phyloP scores from a whole-genome alignment of 495 filamentous ascomycete genomes.

The Corynascus novoguineensis region DNA sequence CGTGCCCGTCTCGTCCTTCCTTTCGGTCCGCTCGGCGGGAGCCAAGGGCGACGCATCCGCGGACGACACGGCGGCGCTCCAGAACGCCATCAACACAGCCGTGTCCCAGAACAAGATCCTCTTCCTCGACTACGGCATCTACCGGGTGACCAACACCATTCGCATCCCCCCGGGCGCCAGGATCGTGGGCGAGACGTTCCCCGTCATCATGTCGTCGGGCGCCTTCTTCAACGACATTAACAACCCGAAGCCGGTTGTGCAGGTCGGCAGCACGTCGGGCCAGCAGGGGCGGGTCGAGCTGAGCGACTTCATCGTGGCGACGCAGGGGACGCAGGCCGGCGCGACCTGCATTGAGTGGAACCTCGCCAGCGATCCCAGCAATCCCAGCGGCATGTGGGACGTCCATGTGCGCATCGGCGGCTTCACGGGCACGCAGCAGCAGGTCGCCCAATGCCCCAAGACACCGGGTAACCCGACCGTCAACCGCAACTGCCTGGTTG shows the following conservation, averaged over 20 bases:
- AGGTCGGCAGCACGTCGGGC: constrained; percentile 68
- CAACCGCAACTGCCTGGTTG: constrained; percentile 56
- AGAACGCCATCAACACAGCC: constrained; percentile 50
- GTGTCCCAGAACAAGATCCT: constrained; percentile 58
- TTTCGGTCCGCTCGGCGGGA: constrained; percentile 59
- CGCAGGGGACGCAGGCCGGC: constrained; percentile 61
- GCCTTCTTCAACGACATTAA: constrained; percentile 60
- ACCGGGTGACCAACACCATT: constrained; percentile 62
- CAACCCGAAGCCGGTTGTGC: constrained; percentile 64
- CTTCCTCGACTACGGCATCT: constrained; percentile 54
- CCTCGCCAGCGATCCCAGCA: constrained; percentile 48
- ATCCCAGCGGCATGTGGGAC: constrained; percentile 81
- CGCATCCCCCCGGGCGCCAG: constrained; percentile 53
- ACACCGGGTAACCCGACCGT: constrained; percentile 50
- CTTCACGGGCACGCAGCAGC: constrained; percentile 69
- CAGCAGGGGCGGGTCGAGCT: constrained; percentile 74
- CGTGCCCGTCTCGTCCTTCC: constrained; percentile 47
- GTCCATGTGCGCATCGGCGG: constrained; percentile 80
- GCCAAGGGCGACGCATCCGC: constrained; percentile 66
- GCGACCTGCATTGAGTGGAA: constrained; percentile 75
- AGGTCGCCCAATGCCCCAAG: constrained; percentile 67
- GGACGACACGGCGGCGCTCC: constrained; percentile 64
- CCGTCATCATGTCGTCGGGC: constrained; percentile 79
- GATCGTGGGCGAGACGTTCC: constrained; percentile 84
- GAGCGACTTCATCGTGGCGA: constrained; percentile 68